Conservation (phyloP, 148 eudicot genomes). For the Rhododendron molle region DNA sequence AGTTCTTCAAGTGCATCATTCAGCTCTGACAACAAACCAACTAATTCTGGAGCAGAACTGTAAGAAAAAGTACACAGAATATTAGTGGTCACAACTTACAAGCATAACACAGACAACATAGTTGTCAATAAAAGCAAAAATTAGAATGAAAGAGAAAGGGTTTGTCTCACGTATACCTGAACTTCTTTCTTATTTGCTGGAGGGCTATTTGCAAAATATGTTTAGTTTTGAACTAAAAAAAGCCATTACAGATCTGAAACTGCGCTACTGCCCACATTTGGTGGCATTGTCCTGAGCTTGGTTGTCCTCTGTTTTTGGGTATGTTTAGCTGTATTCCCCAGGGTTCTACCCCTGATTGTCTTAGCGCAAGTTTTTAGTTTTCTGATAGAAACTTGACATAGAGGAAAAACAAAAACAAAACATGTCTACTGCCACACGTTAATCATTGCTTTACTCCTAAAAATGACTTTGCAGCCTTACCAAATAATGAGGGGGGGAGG, state of each 20-base stretch:
- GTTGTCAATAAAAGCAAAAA: neutral
- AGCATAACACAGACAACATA: neutral
- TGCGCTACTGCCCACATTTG: neutral
- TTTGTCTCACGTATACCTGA: neutral
- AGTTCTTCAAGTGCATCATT: slow-evolving; percentile 66
- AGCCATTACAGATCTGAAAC: neutral
- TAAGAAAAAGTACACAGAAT: slow-evolving; percentile 2
- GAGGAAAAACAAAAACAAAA: neutral
- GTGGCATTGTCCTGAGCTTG: neutral
- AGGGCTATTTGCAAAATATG: neutral
- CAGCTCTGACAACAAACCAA: slow-evolving; percentile 75
- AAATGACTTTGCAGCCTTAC: neutral
- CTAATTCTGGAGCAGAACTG: slow-evolving; percentile 93
- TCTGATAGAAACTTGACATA: neutral
- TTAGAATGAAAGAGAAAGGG: neutral
- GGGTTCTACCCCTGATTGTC: neutral
- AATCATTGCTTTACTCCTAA: neutral
- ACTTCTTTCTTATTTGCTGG: neutral
- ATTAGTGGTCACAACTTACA: neutral
- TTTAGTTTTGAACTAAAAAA: neutral
- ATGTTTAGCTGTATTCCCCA: neutral
- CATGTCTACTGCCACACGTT: neutral
- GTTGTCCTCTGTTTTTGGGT: neutral
- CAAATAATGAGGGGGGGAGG: neutral
- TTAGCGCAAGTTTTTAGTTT: neutral